Percentiles rank a stretch among this genome's conserved stretches.
phyloP scores from a whole-genome alignment of 2,329 filamentous ascomycete species.

The Sarocladium kiliense region DNA sequence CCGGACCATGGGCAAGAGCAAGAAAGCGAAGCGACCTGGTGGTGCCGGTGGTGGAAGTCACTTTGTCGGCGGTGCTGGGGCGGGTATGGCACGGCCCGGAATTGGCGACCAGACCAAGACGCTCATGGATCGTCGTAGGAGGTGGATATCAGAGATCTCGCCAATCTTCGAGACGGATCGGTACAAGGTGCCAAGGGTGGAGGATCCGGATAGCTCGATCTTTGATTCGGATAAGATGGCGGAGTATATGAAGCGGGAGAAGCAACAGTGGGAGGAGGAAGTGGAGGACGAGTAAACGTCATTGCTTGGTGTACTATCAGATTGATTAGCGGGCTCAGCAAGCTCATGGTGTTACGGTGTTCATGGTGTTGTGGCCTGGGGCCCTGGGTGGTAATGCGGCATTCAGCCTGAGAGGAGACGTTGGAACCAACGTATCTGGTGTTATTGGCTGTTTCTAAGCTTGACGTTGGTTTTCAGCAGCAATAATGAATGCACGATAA shows the following conservation, averaged over 20 bases:
- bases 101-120: slow-evolving; percentile 90
- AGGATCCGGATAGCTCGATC: slow-evolving; percentile 62
- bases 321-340: not conserved
- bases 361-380: not conserved
- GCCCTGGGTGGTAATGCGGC: not conserved
- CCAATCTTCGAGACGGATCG: slow-evolving; percentile 76
- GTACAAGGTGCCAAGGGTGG: slow-evolving; percentile 61
- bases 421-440: not conserved
- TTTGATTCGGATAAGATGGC: slow-evolving; percentile 72
- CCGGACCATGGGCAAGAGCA: slow-evolving; percentile 87
- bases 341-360: not conserved
- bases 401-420: not conserved
- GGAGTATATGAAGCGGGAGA: slow-evolving; percentile 67
- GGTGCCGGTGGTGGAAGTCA: slow-evolving; percentile 70
- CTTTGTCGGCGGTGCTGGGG: slow-evolving; percentile 50
- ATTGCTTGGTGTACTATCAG: not conserved
- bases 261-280: slow-evolving; percentile 77
- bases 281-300: slow-evolving; percentile 55
- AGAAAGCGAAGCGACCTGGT: slow-evolving; percentile 78
- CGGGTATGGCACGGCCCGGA: slow-evolving; percentile 64
- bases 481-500: not conserved
- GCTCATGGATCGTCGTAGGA: slow-evolving; percentile 82
- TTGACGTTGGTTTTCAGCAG: not conserved
- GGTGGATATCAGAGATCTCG: slow-evolving; percentile 89
- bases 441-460: not conserved